A percentile compares a stretch with the other conserved stretches of the same genome.
Conservation (phyloP, 768 basidiomycete genomes). For the Tylopilus subfusipes region DNA sequence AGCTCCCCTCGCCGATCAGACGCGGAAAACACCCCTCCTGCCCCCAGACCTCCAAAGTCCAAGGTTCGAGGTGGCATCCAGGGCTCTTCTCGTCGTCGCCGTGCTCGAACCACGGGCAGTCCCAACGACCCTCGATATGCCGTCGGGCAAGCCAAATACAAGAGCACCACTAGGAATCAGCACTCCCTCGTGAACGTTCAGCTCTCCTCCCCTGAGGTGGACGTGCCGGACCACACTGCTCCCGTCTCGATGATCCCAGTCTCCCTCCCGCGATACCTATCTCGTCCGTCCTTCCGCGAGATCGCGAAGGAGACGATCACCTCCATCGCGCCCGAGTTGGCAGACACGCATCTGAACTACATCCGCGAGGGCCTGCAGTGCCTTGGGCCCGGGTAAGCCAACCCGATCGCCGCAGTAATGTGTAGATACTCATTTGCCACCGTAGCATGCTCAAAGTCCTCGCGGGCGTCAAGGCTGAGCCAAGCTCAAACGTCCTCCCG, state of each 20-base stretch:
- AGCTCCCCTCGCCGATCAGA: conserved; percentile 23
- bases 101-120: conserved; percentile 33
- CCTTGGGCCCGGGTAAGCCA: conserved; percentile 28
- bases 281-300: conserved; percentile 17
- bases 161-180: conserved; percentile 15
- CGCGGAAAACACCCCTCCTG: conserved; percentile 35
- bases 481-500: conserved; percentile 23
- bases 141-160: conserved; percentile 39
- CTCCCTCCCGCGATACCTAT: conserved; percentile 23
- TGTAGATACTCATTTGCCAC: conserved; percentile 6
- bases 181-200: conserved; percentile 28
- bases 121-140: conserved; percentile 32
- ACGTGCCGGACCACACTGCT: conserved; percentile 1
- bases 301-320: conserved; percentile 15
- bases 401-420: rapidly evolving
- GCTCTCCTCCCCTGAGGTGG: conserved; percentile 14
- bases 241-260: conserved; percentile 8
- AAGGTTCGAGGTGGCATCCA: conserved; percentile 31
- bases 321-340: conserved; percentile 27
- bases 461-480: conserved; percentile 25
- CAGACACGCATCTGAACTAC: conserved; percentile 20
- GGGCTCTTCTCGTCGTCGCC: conserved; percentile 37
- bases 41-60: conserved; percentile 4
- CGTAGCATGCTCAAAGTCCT: conserved; percentile 32
- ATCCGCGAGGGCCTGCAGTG: conserved; percentile 27